Evolutionary conservation across 169 alveolate genomes (phyloP).

Genomic region (Theileria orientalis): DNA sequence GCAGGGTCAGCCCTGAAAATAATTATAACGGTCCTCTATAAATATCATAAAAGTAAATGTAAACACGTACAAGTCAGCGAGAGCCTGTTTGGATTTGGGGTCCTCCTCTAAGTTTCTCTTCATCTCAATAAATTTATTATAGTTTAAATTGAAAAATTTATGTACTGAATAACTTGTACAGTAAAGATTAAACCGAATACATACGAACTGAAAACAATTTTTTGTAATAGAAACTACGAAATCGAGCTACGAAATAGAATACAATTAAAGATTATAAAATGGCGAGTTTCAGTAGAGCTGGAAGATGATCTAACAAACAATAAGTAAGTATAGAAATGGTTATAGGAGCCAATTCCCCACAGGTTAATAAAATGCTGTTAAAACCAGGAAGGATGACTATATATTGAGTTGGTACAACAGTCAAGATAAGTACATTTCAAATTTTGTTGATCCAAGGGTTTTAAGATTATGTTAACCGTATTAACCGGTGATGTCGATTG

Average conservation of each 20-base stretch:
- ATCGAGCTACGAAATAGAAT: not conserved
- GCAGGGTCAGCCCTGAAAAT: constrained; percentile 7
- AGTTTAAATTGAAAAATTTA: not conserved
- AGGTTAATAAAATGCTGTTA: not conserved
- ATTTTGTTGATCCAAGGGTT: no score
- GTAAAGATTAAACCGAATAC: not conserved
- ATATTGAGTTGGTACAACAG: no score
- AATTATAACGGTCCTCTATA: not conserved
- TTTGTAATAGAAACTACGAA: not conserved
- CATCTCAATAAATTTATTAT: constrained; percentile 14
- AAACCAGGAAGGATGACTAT: no score
- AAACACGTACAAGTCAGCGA: not conserved
- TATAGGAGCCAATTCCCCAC: constrained; percentile 8
- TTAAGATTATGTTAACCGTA: no score
- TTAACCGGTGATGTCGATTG: no score
- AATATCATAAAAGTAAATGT: not conserved
- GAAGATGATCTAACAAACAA: no score
- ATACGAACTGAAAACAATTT: not conserved
- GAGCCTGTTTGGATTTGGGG: constrained; percentile 13
- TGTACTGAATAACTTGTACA: not conserved
- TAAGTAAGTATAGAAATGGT: not conserved
- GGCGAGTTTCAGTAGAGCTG: not conserved
- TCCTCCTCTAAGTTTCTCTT: constrained; percentile 46
- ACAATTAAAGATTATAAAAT: no score
- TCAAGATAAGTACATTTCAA: no score